Base-by-base conservation (phyloP, 1,139 yeast genomes). In the Yamadazyma atmosphaerica region DNA sequence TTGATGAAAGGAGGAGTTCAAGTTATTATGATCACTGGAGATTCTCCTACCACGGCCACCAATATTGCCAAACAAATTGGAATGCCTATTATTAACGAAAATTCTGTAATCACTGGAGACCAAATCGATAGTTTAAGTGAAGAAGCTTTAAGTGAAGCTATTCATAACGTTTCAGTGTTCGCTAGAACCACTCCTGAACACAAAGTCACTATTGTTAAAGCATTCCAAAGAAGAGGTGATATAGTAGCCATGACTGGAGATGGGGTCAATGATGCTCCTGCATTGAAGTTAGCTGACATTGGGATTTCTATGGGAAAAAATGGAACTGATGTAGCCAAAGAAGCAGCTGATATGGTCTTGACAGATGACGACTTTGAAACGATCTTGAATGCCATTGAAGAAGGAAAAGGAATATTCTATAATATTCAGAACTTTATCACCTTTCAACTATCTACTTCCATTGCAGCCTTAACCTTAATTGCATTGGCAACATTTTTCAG, bases 181-280 rank as follows among this genome's bases (percentile, higher is more conserved):
- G 98, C 98, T 2, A 81, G 98, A 67, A 90, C 97, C 9, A 85
- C 97, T 1, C 98, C 98, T 1, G 96, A 90, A 58, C 96, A 92
- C 67, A 92, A 92, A 61, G 86, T 92, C 43, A 74, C 86, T 38
- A 92, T 92, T 62, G 96, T 92, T 23, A 79, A 86, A 55, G 97
- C 97, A 1, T 74, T 92, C 51, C 97, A 92, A 62, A 76, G 81
- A 56, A 78, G 95, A 53, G 98, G 97, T 34, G 96, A 92, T 61
- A 83, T 90, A 46, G 98, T 92, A 35, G 98, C 97, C 30, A 92
- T 92, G 98, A 92, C 98, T 9, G 98, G 98, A 49, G 98, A 92
- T 63, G 98, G 98, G 64, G 98, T 92, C 19, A 92, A 92, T 59
- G 98, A 92, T 65, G 97, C 98, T 0, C 98, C 98, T n/a, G 98